Evolutionary conservation across 1,284 basidiomycete species (phyloP).

Genomic region (Malassezia equina): DNA sequence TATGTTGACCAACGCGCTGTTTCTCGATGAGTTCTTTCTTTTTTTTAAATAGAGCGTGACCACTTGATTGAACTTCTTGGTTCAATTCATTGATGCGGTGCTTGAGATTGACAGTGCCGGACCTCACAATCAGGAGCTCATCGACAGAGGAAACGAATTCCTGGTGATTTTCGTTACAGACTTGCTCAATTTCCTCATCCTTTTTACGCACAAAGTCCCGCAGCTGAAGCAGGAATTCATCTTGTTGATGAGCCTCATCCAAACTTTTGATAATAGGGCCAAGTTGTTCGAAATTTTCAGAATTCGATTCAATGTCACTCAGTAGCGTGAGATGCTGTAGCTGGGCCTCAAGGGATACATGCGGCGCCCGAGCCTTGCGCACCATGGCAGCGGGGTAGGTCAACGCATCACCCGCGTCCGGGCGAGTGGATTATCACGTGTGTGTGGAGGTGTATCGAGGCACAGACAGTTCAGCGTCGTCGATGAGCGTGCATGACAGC

Average conservation of each 20-base stretch:
- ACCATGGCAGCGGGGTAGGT: constrained; percentile 17
- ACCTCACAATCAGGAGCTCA: constrained; percentile 85
- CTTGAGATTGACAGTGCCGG: constrained; percentile 54
- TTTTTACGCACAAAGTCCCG: constrained; percentile 80
- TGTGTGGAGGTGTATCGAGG: background rate
- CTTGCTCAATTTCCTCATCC: constrained; percentile 87
- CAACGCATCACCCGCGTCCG: background rate
- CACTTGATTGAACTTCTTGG: constrained; percentile 52
- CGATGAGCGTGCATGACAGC: background rate
- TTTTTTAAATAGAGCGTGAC: constrained; percentile 26
- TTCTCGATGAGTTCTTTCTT: constrained; percentile 58
- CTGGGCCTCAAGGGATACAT: constrained; percentile 44
- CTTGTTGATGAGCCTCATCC: constrained; percentile 77
- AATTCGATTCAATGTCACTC: constrained; percentile 37
- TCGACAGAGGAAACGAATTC: constrained; percentile 95
- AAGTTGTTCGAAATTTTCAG: constrained; percentile 46
- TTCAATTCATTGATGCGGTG: constrained; percentile 55
- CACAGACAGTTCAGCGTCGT: background rate
- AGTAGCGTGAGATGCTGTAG: constrained; percentile 46
- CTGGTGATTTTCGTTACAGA: constrained; percentile 91
- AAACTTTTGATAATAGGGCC: constrained; percentile 53
- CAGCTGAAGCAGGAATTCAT: constrained; percentile 75
- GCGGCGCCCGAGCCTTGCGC: constrained; percentile 24
- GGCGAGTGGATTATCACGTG: background rate
- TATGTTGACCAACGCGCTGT: constrained; percentile 78